Percentiles rank a stretch among this genome's conserved stretches.
Evolutionary conservation across 2,329 filamentous ascomycete species (phyloP).

Genomic region (Fusarium marasasianum): DNA sequence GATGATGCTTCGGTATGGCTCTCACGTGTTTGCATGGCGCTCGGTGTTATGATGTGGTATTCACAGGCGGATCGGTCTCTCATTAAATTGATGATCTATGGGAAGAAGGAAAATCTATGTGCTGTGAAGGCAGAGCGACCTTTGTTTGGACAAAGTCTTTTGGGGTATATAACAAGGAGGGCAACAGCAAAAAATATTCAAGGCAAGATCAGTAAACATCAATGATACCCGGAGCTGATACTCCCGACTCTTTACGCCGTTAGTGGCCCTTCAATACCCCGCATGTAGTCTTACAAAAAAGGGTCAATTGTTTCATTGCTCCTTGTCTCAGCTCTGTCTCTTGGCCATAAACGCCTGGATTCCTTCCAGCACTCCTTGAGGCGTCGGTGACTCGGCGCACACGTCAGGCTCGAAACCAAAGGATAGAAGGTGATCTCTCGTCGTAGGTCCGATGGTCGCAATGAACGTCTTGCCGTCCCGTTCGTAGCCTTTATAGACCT

Average conservation of each 20-base stretch:
- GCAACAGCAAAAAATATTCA: constrained; percentile 3
- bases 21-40: constrained; percentile 23
- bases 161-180: constrained; percentile 15
- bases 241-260: constrained; percentile 34
- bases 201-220: constrained; percentile 27
- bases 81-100: constrained; percentile 1
- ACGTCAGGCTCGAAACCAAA: constrained; percentile 78
- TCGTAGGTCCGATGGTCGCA: constrained; percentile 94
- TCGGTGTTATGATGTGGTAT: constrained; percentile 27
- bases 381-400: constrained; percentile 84
- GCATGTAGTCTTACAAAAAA: not conserved
- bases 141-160: not conserved
- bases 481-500: constrained; percentile 42
- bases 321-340: constrained; percentile 17
- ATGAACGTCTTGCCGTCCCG: constrained; percentile 66
- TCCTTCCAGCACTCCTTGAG: constrained; percentile 77
- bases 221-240: constrained; percentile 45
- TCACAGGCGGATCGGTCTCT: constrained; percentile 5
- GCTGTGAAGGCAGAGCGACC: not conserved
- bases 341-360: constrained; percentile 59
- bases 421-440: constrained; percentile 75
- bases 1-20: constrained; percentile 12
- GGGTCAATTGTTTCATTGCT: not conserved
- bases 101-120: not conserved
- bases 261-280: not conserved